Evolutionary conservation across 805 yeast species (phyloP).

Genomic region (Hanseniaspora occidentalis): DNA sequence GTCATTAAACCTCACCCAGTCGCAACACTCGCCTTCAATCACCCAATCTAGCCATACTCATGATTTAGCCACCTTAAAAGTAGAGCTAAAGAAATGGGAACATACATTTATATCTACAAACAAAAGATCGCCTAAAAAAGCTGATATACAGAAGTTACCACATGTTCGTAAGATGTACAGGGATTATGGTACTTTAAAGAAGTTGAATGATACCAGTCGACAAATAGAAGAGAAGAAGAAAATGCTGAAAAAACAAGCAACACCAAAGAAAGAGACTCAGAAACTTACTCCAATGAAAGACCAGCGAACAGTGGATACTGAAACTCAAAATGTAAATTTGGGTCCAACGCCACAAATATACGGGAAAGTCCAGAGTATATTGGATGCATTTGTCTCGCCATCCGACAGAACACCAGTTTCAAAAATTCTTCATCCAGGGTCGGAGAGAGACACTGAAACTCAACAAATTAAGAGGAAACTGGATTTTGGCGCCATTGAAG

Average conservation of each 20-base stretch:
- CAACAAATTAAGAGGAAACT: constrained; percentile 13
- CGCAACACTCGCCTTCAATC: neutral
- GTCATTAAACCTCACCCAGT: too few relatives aligned
- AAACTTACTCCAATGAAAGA: constrained; percentile 2
- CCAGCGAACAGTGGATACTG: constrained; percentile 6
- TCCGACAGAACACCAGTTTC: neutral
- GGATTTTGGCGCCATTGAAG: constrained; percentile 10
- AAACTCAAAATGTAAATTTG: constrained; percentile 27
- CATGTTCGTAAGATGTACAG: constrained; percentile 26
- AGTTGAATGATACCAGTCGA: constrained; percentile 3
- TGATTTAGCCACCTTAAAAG: constrained; percentile 20
- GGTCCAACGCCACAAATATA: constrained; percentile 85
- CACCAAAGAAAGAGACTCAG: constrained; percentile 15
- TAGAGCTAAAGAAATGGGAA: constrained; percentile 46
- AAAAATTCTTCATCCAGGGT: constrained; percentile 7
- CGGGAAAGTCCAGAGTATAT: constrained; percentile 63
- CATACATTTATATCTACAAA: constrained; percentile 27
- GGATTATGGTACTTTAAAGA: constrained; percentile 21
- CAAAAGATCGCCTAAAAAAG: constrained; percentile 34
- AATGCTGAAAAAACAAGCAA: constrained; percentile 8
- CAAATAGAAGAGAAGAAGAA: constrained; percentile 4
- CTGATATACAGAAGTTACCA: constrained; percentile 33
- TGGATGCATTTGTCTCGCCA: constrained; percentile 38
- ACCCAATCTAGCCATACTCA: neutral
- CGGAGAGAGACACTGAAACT: constrained; percentile 8